Base-by-base conservation (phyloP, 805 yeast species). In the Ogataea pini region DNA sequence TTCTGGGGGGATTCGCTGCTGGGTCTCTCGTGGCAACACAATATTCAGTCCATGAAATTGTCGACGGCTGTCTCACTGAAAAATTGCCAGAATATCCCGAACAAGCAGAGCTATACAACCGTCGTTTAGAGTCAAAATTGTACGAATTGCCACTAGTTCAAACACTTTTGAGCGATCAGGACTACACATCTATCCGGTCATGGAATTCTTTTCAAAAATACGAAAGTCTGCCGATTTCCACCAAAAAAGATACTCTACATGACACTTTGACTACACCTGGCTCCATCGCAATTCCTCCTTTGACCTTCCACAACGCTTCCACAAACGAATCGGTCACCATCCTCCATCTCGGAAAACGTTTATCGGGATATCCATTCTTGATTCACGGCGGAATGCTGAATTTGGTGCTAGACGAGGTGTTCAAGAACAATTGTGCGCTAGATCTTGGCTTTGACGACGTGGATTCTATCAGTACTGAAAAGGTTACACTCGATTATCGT, bases 381-480 rank as follows among this genome's bases (percentile, higher is more conserved):
- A 77, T 89, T 2, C 97, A 90, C 62, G 97, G 97, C 3, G 97
- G 97, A 0, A 79, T 91, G 24, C 63, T 90, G 25, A 95, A 91
- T 7, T 83, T 95, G 0, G 70, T 90, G 1, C 69, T 89, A 46
- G 94, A 89, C 60, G 96, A 90, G 56, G 76, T 86, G 6, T 77
- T 84, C 69, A 82, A 83, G 54, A 45, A 59, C 13, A 52, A 56
- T 33, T 56, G 63, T 18, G 54, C 58, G 9, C 51, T 55, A 17
- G 61, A 57, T 25, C 51, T 48, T 17, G 55, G 53, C 4, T 39
- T 70, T 67, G 3, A 58, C 59, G 56, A 65, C 59, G 51, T 58
- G 4, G 75, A 75, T 17, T 61, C 63, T 18, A 63, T 80, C 24
- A 76, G 73, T 54, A 81, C 84, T 3, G 73, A 75, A 31, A 63